Evolutionary conservation across 2,329 filamentous ascomycete genomes (phyloP).

Genomic region (Cercospora citrullina): DNA sequence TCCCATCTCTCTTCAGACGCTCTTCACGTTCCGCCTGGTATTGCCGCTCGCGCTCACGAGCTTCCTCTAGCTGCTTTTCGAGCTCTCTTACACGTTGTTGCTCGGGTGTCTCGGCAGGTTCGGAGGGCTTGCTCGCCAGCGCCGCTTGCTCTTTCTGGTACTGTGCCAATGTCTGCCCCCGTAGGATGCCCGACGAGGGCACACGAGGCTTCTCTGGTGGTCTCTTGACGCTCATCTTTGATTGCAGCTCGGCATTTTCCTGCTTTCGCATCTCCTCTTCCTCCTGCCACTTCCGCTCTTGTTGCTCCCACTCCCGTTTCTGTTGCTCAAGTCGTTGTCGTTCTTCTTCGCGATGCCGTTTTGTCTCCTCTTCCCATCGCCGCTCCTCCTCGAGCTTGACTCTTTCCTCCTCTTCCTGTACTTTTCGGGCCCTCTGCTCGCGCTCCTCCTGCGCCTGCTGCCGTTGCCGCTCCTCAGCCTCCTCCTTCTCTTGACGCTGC

Average conservation of each 20-base stretch:
- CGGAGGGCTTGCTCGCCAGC: conserved; percentile 40
- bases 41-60: conserved; percentile 65
- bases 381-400: conserved; percentile 64
- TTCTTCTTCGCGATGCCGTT: conserved; percentile 59
- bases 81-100: conserved; percentile 74
- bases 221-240: conserved; percentile 64
- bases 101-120: conserved; percentile 50
- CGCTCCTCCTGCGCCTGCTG: conserved; percentile 53
- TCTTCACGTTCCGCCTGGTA: conserved; percentile 63
- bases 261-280: conserved; percentile 70
- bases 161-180: conserved; percentile 82
- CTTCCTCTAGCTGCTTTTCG: conserved; percentile 69
- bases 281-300: conserved; percentile 73
- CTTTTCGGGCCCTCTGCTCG: conserved; percentile 50
- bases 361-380: conserved; percentile 66
- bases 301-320: conserved; percentile 73
- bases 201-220: conserved; percentile 55
- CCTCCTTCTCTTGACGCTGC: conserved; percentile 56
- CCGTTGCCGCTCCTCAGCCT: conserved; percentile 55
- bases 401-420: conserved; percentile 63
- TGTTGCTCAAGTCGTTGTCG: conserved; percentile 64
- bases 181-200: conserved; percentile 57
- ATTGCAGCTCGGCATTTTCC: conserved; percentile 73
- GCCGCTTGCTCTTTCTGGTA: conserved; percentile 70
- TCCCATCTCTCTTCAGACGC: conserved; percentile 41